Percentiles rank a stretch among this genome's conserved stretches.
Conservation (phyloP, 345 rosid genomes). For the Euphorbia pulcherrima region DNA sequence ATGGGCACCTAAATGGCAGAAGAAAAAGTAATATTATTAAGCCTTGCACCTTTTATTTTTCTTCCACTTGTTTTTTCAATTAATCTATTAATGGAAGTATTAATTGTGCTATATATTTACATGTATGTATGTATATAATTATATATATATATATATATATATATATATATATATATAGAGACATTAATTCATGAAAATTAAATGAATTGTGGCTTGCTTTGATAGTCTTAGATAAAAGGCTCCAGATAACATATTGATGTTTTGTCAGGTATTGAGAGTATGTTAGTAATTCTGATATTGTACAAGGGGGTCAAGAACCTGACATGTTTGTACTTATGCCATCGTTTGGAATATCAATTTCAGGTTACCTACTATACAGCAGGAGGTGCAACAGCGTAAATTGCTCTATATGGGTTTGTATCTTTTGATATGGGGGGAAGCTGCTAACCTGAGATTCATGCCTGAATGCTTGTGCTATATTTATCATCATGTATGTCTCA, state of each 20-base stretch:
- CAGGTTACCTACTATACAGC: slow-evolving; percentile 99
- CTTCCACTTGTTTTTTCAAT: not conserved
- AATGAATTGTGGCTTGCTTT: not conserved
- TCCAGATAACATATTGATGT: not conserved
- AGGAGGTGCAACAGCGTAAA: slow-evolving; percentile 97
- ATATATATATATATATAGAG: too few relatives aligned
- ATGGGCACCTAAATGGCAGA: not conserved
- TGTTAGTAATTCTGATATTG: too few relatives aligned
- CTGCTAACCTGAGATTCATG: slow-evolving; percentile 98
- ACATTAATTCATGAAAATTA: slow-evolving; percentile 1
- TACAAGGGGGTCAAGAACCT: too few relatives aligned
- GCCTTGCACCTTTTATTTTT: not conserved
- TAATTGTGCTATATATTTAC: too few relatives aligned
- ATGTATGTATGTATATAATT: too few relatives aligned
- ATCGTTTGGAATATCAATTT: slow-evolving; percentile 11
- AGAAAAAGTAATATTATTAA: not conserved
- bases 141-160: too few relatives aligned
- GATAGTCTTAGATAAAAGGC: not conserved
- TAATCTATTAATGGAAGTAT: too few relatives aligned
- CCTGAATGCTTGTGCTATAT: slow-evolving; percentile 99
- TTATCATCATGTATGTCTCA: slow-evolving; percentile 84
- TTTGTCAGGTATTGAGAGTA: too few relatives aligned
- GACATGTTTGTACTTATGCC: not conserved
- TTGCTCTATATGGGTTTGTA: slow-evolving; percentile 90
- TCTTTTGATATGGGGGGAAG: slow-evolving; percentile 99